Evolutionary conservation across 257 asterid species (phyloP), one percentile per base, ranked within the genome.

Genomic region (Scutellaria barbata): DNA sequence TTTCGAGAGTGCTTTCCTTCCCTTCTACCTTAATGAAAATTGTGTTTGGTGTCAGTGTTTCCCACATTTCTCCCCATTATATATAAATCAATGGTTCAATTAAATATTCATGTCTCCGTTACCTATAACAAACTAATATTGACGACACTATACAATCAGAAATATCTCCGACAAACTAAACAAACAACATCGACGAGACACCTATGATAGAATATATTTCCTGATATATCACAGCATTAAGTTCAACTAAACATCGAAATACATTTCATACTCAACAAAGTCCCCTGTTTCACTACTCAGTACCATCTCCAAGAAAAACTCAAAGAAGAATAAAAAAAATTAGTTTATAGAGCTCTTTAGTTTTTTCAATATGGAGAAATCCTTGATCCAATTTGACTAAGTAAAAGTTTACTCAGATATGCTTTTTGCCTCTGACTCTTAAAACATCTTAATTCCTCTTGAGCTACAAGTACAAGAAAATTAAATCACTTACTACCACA

Each of bases 401-500:
- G 7, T 3, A 25, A 61, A 60, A 68, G 47, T 47, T 52, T 40
- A 57, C 61, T 54, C 43, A 51, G 42, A 62, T 45, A 52, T 33
- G 72, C 16, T 7, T 33, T 68, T 16, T 56, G 7, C 1, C 14
- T 8, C n/a, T 17, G 8, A 55, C 50, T 55, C 55, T 56, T 10
- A 43, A 8, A 13, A 55, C 55, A 20, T 63, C 63, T 10, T 16
- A 46, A 48, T 39, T 61, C 48, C 40, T 33, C 43, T 56, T 43
- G 14, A 54, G 58, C 59, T 65, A 51, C 71, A 35, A 41, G 46
- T 20, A 40, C 47, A 50, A 11, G 61, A 43, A 56, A 39, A 56
- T 17, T 10, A 66, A 55, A 46, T n/a, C 25, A 25, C 30, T 17
- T 39, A 37, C 11, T 50, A 30, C 35, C 3, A 30, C 35, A 30